Base-by-base conservation (phyloP, 2,329 filamentous ascomycete species). In the Nothopassalora personata region DNA sequence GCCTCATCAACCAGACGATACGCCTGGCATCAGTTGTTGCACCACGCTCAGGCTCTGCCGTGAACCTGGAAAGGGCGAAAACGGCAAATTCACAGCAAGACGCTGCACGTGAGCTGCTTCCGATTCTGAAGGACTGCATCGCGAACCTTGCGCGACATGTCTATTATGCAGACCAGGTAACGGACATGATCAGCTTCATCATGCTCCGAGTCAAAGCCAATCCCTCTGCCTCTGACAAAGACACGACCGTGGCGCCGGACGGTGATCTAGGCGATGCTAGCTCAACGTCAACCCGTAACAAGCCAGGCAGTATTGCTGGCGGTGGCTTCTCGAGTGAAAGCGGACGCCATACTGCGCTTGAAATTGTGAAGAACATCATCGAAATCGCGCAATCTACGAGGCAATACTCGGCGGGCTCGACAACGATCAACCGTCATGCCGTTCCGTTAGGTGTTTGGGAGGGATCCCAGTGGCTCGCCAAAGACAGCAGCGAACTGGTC, bases 131-230 rank as follows among this genome's bases (percentile, higher is more conserved):
- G 71, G 81, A 84, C 66, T 96, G 90, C 74, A 91, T 97, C 61
- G 91, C 91, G n/a, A 86, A 92, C 71, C 79, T 99, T 30, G 91
- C 92, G 2, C 96, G 90, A 0, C 94, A 99, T 70, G 87, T 97
- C 33, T 99, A 99, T 77, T 99, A 99, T 72, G 90, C 90, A 1
- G 93, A 97, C 67, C 94, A 99, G 74, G 90, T 97, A 57, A 86
- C 89, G 1, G 94, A 99, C 74, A 97, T 97, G 91, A 86, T 97
- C 54, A 83, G 86, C 19, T 86, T 90, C 0, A 87, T 97, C 48
- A 77, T 97, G 15, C 77, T 83, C 31, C 87, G 91, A 19, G 80
- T 97, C 31, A 94, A 89, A 73, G 90, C 91, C 10, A 67, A 63
- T 53, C 57, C 68, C 10, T 58, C 67, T 9, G 58, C 64, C 28